phyloP scores from a whole-genome alignment of 192 early-diverging fungal genomes.

The Rhizoclosmatium sp. region DNA sequence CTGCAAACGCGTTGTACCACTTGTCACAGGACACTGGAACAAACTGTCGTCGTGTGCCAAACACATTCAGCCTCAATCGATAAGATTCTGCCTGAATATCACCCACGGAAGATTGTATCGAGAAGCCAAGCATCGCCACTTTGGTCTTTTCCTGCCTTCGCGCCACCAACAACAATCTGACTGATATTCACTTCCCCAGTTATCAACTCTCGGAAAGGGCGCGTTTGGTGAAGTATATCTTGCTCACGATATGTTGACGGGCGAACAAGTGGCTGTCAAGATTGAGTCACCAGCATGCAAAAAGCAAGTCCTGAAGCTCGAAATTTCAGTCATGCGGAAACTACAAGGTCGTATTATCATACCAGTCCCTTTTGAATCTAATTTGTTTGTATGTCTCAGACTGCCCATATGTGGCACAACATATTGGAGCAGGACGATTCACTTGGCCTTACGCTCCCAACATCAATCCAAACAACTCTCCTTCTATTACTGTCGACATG shows the following conservation, averaged over 20 bases:
- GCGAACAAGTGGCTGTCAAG: conserved; percentile 59
- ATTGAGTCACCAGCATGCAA: conserved; percentile 57
- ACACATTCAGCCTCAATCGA: too few relatives aligned
- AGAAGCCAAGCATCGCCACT: too few relatives aligned
- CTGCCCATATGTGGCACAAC: conserved; percentile 46
- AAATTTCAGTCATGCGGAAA: conserved; percentile 52
- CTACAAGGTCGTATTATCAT: conserved; percentile 42
- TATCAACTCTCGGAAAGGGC: conserved; percentile 55
- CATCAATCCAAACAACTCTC: conserved; percentile 21
- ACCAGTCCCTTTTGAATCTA: background rate
- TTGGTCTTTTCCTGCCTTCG: background rate
- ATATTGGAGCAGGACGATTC: conserved; percentile 53
- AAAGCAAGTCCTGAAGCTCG: conserved; percentile 61
- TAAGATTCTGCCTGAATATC: too few relatives aligned
- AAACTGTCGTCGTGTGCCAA: too few relatives aligned
- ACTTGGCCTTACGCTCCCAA: conserved; percentile 34
- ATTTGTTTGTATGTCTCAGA: conserved; percentile 19
- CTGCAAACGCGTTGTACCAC: too few relatives aligned
- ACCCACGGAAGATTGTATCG: too few relatives aligned
- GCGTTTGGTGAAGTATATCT: conserved; percentile 64
- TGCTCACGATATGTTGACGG: conserved; percentile 49
- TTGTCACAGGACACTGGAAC: too few relatives aligned
- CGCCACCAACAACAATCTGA: background rate
- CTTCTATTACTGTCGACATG: conserved; percentile 25
- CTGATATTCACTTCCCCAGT: conserved; percentile 29